phyloP scores from a whole-genome alignment of 202 grass and related monocot species.

The Alloteropsis angusta region DNA sequence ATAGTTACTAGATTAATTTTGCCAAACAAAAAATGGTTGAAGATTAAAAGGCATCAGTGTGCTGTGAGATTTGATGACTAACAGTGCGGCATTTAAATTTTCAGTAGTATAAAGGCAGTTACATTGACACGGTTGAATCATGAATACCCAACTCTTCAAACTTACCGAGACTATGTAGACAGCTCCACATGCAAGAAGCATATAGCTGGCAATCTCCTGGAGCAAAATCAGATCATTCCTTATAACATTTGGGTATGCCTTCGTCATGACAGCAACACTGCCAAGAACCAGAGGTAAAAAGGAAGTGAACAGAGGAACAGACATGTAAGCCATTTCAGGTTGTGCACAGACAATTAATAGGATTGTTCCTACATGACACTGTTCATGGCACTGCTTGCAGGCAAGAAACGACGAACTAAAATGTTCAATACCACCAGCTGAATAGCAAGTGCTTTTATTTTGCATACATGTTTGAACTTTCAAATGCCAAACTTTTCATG shows the following conservation, averaged over 20 bases:
- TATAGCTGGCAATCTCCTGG: constrained; percentile 83
- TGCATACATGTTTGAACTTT: neutral
- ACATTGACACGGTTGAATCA: neutral
- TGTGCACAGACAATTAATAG: neutral
- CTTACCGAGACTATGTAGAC: constrained; percentile 76
- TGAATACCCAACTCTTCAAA: neutral
- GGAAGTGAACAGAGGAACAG: neutral
- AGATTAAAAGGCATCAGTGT: neutral
- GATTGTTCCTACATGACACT: neutral
- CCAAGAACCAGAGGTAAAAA: constrained; percentile 5
- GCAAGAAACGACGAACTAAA: neutral
- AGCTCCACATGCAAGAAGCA: constrained; percentile 82
- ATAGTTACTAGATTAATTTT: neutral
- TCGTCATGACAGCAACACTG: constrained; percentile 96
- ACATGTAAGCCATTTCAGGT: neutral
- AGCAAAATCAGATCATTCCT: constrained; percentile 62
- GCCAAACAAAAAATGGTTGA: neutral
- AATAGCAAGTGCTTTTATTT: neutral
- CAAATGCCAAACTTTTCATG: neutral
- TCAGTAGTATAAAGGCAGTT: constrained; percentile 5
- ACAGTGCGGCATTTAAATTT: neutral
- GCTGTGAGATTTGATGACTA: neutral
- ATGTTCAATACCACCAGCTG: neutral
- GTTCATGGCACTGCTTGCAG: neutral
- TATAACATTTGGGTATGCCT: constrained; percentile 57